These are phyloP conservation scores for Globisporangium rhizosaccharum DNA, from an alignment of 352 stramenopile genomes.

Conservation along the genomic window DNA sequence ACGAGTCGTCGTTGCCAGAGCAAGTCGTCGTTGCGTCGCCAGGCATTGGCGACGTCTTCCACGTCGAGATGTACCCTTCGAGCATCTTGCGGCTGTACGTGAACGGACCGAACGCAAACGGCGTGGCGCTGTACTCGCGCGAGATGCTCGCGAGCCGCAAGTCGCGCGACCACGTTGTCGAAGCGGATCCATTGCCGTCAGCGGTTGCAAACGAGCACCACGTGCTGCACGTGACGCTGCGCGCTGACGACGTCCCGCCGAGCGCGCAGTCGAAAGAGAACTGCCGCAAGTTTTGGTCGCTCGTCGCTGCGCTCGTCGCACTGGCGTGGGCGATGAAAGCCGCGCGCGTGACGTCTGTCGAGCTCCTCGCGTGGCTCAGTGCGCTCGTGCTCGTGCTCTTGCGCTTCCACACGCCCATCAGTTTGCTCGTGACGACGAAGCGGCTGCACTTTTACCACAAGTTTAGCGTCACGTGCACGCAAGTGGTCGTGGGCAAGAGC, in stretches of 20 bases:
- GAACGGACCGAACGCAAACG: constrained; percentile 50
- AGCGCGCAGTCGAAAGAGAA: constrained; percentile 16
- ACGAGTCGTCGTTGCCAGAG: constrained; percentile 61
- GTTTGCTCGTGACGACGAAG: constrained; percentile 43
- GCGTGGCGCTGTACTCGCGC: constrained; percentile 47
- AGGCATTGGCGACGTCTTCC: constrained; percentile 35
- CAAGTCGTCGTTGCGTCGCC: constrained; percentile 46
- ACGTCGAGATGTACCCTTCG: constrained; percentile 67
- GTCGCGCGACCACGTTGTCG: constrained; percentile 18
- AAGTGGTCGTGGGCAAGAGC: constrained; percentile 41
- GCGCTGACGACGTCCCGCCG: constrained; percentile 20
- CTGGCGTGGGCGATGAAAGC: constrained; percentile 36
- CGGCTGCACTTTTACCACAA: constrained; percentile 31
- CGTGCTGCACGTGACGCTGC: constrained; percentile 41
- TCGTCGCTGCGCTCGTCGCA: constrained; percentile 38
- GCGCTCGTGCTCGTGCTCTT: constrained; percentile 49
- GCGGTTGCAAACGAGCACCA: constrained; percentile 15
- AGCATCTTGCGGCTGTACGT: constrained; percentile 71
- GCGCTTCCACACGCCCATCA: constrained; percentile 51
- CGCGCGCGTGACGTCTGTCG: constrained; percentile 34
- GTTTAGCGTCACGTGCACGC: constrained; percentile 32
- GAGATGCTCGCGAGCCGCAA: constrained; percentile 34
- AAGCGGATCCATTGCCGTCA: constrained; percentile 34
- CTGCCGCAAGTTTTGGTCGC: constrained; percentile 34
- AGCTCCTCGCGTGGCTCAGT: constrained; percentile 44